Conservation (phyloP, 441 rosid genomes). For the Populus hybrid region DNA sequence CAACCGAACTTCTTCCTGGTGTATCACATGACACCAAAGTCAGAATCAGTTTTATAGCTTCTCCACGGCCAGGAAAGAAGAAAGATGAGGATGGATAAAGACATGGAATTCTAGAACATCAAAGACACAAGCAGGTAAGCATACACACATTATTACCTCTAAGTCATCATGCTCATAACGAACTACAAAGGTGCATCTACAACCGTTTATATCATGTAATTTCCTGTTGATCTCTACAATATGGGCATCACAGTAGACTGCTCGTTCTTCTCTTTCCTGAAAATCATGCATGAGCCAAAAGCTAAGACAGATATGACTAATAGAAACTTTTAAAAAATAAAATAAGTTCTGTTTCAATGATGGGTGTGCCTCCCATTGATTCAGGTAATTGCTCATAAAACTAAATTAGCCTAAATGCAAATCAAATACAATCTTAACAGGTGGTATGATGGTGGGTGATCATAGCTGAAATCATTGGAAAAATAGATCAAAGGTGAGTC, state of each 20-base stretch:
- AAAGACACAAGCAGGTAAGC: not conserved
- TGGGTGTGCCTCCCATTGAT: not conserved
- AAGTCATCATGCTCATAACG: conserved; percentile 48
- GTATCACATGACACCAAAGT: not conserved
- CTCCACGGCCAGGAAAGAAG: not conserved
- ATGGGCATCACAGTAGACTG: conserved; percentile 66
- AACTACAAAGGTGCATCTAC: conserved; percentile 62
- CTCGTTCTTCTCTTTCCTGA: conserved; percentile 58
- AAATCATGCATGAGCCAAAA: conserved; percentile 12
- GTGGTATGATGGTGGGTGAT: too few relatives aligned
- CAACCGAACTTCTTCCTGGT: conserved; percentile 47
- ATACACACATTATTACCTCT: conserved; percentile 35
- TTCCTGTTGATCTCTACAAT: conserved; percentile 54
- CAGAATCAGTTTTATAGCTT: not conserved
- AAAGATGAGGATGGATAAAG: not conserved
- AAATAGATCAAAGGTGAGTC: not conserved
- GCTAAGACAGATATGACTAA: not conserved
- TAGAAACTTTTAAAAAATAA: not conserved
- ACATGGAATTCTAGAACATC: not conserved
- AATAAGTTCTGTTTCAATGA: not conserved
- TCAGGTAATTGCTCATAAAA: not conserved
- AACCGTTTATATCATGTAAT: conserved; percentile 42
- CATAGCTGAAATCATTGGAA: not conserved
- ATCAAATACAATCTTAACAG: not conserved
- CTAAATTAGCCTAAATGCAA: not conserved